phyloP scores from a whole-genome alignment of 192 early-diverging fungal genomes.

The Globomyces pollinis-pini region DNA sequence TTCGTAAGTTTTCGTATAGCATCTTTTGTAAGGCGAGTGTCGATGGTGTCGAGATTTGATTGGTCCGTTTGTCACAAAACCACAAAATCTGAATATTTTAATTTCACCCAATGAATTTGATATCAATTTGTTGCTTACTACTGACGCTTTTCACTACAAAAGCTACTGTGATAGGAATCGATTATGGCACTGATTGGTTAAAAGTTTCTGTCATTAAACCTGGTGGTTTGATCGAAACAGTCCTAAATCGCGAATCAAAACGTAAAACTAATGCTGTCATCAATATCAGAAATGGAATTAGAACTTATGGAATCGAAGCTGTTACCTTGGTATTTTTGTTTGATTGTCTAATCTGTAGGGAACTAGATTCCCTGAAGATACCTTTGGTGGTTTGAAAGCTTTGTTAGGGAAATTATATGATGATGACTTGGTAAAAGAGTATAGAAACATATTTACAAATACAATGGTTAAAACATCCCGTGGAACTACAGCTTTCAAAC shows the following conservation, averaged over 20 bases:
- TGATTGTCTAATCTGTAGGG: slow-evolving; percentile 55
- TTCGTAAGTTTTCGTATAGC: too few relatives aligned
- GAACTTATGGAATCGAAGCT: slow-evolving; percentile 85
- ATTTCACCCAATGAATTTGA: neutral
- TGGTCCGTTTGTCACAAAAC: too few relatives aligned
- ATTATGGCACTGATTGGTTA: slow-evolving; percentile 97
- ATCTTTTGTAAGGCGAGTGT: too few relatives aligned
- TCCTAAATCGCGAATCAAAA: slow-evolving; percentile 92
- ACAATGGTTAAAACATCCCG: slow-evolving; percentile 67
- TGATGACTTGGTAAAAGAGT: slow-evolving; percentile 60
- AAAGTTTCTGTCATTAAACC: slow-evolving; percentile 90
- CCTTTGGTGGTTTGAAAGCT: slow-evolving; percentile 77
- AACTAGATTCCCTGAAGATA: slow-evolving; percentile 70
- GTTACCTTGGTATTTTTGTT: slow-evolving; percentile 47
- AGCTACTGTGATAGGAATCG: slow-evolving; percentile 82
- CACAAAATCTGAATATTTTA: too few relatives aligned
- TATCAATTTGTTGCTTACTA: neutral
- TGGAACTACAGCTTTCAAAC: slow-evolving; percentile 62
- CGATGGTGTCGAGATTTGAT: too few relatives aligned
- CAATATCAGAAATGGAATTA: slow-evolving; percentile 66
- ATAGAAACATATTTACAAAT: slow-evolving; percentile 68
- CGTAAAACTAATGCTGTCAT: slow-evolving; percentile 84
- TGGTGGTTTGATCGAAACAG: slow-evolving; percentile 84
- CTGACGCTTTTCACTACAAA: neutral
- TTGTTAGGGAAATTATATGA: slow-evolving; percentile 73